Conservation (phyloP, 2,329 filamentous ascomycete species). For the Botrytis aclada region DNA sequence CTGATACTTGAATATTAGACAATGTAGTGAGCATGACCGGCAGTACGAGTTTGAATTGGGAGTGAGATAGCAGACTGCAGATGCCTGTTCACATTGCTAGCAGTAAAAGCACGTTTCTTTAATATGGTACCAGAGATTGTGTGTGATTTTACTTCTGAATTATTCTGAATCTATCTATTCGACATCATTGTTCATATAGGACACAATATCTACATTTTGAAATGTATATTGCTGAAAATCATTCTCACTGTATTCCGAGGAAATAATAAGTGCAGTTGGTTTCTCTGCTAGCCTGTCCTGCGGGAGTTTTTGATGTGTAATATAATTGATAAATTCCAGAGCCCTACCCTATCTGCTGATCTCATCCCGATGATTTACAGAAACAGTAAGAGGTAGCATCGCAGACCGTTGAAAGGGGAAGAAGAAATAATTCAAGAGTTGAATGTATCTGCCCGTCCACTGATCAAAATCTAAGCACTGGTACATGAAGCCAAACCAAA, state of each 20-base stretch:
- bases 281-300: background rate
- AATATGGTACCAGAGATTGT: background rate
- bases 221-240: background rate
- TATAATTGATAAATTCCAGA: background rate
- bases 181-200: rapidly evolving
- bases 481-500: background rate
- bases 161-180: background rate
- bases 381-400: background rate
- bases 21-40: background rate
- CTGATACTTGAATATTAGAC: background rate
- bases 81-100: background rate
- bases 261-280: background rate
- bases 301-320: background rate
- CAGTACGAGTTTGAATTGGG: rapidly evolving
- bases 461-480: background rate
- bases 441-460: background rate
- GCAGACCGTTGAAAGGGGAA: background rate
- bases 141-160: background rate
- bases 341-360: background rate
- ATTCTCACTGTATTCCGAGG: background rate
- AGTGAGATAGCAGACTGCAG: background rate
- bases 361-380: background rate
- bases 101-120: background rate
- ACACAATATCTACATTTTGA: background rate
- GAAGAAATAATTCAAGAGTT: background rate